These are phyloP conservation scores for Nigrospora osmanthi DNA, from an alignment of 2,329 filamentous ascomycete species.

Conservation along the genomic window DNA sequence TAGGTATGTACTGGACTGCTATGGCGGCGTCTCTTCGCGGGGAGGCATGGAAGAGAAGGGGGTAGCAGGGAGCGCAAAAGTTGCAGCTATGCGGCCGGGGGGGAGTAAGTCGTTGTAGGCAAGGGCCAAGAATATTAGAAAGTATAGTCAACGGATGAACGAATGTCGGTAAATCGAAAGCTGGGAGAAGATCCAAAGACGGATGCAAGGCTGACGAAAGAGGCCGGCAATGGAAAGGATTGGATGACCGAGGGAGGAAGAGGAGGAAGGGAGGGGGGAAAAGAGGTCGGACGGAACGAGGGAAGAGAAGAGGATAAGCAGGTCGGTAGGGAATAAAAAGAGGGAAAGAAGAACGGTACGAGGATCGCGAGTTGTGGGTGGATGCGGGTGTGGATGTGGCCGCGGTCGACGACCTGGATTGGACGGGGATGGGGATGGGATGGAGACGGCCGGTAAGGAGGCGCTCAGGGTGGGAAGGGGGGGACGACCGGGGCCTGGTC, in stretches of 20 bases:
- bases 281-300: background rate
- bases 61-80: no score
- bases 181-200: constrained; percentile 7
- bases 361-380: background rate
- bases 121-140: constrained; percentile 2
- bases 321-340: background rate
- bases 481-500: constrained; percentile 1
- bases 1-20: no score
- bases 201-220: constrained; percentile 3
- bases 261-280: constrained; percentile 1
- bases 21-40: no score
- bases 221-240: constrained; percentile 5
- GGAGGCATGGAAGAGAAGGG: no score
- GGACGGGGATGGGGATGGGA: background rate
- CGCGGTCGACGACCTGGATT: background rate
- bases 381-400: background rate
- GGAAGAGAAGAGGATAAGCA: constrained; percentile 1
- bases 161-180: constrained; percentile 2
- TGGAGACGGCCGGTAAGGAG: constrained; percentile 1
- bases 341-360: background rate
- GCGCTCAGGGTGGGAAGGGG: background rate
- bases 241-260: constrained; percentile 3
- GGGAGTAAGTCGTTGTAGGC: background rate
- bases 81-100: background rate
- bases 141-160: constrained; percentile 1